Evolutionary conservation across 805 yeast genomes (phyloP).

Genomic region (Wickerhamiella cacticola): DNA sequence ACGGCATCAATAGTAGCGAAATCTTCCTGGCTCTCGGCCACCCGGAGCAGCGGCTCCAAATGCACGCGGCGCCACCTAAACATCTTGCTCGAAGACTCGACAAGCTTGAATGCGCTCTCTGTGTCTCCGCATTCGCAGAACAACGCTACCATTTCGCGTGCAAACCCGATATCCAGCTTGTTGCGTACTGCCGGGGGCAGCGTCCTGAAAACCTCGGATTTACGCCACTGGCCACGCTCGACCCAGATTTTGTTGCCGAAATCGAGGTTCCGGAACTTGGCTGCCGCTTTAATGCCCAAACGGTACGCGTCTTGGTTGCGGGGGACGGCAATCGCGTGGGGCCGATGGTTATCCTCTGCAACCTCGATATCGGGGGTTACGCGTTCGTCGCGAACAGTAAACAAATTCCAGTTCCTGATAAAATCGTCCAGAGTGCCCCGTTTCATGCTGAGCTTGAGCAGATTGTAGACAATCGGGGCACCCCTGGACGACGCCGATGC

Average conservation of each 20-base stretch:
- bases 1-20: constrained; percentile 16
- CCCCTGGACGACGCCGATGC: constrained; percentile 29
- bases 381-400: constrained; percentile 13
- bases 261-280: constrained; percentile 38
- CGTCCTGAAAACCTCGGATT: constrained; percentile 38
- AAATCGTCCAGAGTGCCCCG: constrained; percentile 32
- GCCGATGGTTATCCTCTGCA: neutral
- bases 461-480: constrained; percentile 27
- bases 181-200: constrained; percentile 33
- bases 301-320: constrained; percentile 44
- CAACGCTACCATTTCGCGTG: constrained; percentile 52
- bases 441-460: constrained; percentile 37
- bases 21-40: constrained; percentile 38
- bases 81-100: constrained; percentile 52
- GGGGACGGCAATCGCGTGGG: constrained; percentile 2
- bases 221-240: constrained; percentile 66
- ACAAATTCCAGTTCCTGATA: constrained; percentile 28
- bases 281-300: constrained; percentile 56
- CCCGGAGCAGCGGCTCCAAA: constrained; percentile 33
- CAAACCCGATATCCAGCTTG: constrained; percentile 52
- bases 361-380: neutral
- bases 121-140: constrained; percentile 44
- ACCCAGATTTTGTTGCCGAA: constrained; percentile 61
- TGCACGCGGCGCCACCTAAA: constrained; percentile 54
- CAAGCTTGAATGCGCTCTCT: constrained; percentile 58